Percentiles rank a stretch among this genome's conserved stretches.
phyloP scores from a whole-genome alignment of 352 stramenopile genomes.

The Pythium volutum region DNA sequence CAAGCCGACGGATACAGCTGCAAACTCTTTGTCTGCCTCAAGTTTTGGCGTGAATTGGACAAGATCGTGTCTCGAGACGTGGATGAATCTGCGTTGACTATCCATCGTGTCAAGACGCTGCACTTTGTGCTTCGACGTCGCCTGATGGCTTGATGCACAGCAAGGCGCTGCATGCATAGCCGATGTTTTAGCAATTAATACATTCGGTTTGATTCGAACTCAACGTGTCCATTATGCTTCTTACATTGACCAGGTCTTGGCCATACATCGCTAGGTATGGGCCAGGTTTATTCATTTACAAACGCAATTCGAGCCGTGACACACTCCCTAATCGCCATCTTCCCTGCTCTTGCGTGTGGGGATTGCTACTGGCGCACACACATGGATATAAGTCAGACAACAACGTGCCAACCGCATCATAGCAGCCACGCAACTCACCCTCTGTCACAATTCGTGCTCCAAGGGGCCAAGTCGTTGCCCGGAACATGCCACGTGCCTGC shows the following conservation, averaged over 20 bases:
- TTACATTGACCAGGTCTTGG: not conserved
- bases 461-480: too few species aligned
- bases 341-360: too few species aligned
- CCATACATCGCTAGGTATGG: not conserved
- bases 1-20: conserved; percentile 5
- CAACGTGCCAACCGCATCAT: too few species aligned
- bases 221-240: not conserved
- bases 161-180: not conserved
- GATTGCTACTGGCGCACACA: too few species aligned
- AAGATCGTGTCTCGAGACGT: not conserved
- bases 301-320: too few species aligned
- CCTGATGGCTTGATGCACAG: not conserved
- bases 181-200: not conserved
- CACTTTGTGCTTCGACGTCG: not conserved
- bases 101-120: not conserved
- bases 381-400: too few species aligned
- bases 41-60: not conserved
- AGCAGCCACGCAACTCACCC: too few species aligned
- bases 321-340: too few species aligned
- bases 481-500: too few species aligned
- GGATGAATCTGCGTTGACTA: not conserved
- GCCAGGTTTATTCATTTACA: not conserved
- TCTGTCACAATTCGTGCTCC: too few species aligned
- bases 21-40: conserved; percentile 1
- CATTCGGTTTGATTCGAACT: not conserved